These are phyloP conservation scores for Nannizziopsis barbatae DNA, from an alignment of 2,329 filamentous ascomycete species.

Conservation along the genomic window DNA sequence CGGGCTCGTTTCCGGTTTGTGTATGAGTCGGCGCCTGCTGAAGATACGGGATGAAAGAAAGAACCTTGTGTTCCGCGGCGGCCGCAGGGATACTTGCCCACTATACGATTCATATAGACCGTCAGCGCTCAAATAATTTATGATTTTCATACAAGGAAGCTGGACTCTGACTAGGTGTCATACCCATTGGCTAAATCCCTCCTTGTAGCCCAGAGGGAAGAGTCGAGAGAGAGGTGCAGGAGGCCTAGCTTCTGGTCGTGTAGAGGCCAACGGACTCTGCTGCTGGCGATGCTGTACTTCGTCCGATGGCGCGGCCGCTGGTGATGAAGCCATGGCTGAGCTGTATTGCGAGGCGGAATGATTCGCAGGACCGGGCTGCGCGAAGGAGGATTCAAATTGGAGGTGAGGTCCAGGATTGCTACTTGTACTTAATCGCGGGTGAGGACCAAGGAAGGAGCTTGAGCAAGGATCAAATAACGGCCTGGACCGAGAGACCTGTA, in stretches of 20 bases:
- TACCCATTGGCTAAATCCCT: constrained; percentile 77
- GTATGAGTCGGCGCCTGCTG: constrained; percentile 58
- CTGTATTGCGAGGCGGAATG: constrained; percentile 8
- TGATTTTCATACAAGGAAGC: constrained; percentile 13
- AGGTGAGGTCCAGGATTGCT: constrained; percentile 7
- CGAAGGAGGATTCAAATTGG: constrained; percentile 13
- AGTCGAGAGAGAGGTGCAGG: constrained; percentile 35
- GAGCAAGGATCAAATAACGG: constrained; percentile 16
- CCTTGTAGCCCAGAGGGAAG: constrained; percentile 85
- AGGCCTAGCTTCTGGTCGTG: constrained; percentile 25
- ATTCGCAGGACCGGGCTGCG: constrained; percentile 8
- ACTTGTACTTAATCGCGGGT: constrained; percentile 3
- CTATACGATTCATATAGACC: constrained; percentile 36
- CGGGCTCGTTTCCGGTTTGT: constrained; percentile 43
- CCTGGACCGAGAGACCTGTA: constrained; percentile 22
- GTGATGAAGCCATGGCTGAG: constrained; percentile 12
- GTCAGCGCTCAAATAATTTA: constrained; percentile 10
- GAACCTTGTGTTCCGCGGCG: constrained; percentile 74
- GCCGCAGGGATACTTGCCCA: constrained; percentile 78
- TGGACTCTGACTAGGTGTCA: neutral
- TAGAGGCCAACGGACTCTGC: constrained; percentile 17
- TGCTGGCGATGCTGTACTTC: constrained; percentile 19
- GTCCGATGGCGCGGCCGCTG: constrained; percentile 19
- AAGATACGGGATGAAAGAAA: constrained; percentile 75
- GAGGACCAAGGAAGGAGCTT: constrained; percentile 12